Percentiles rank a stretch among this genome's conserved stretches.
Conservation (phyloP, 495 filamentous ascomycete species). For the Peziza echinospora region DNA sequence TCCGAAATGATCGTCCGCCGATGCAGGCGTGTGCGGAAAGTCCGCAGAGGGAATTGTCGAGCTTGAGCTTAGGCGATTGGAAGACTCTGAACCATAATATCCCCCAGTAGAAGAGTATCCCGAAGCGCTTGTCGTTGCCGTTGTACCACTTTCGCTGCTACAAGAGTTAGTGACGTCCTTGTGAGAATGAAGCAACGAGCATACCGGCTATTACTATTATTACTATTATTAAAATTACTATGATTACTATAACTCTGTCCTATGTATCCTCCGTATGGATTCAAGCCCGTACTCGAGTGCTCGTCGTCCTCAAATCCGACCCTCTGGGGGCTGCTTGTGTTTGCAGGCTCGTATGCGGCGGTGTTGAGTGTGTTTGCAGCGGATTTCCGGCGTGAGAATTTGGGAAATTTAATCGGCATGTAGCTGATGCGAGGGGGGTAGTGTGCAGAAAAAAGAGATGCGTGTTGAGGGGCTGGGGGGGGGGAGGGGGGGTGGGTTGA, state of each 20-base stretch:
- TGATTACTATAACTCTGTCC: constrained; percentile 12
- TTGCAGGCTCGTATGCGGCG: constrained; percentile 22
- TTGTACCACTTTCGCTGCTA: too few relatives aligned
- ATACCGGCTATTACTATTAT: constrained; percentile 17
- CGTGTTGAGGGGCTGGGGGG: background rate
- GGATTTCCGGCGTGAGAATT: constrained; percentile 47
- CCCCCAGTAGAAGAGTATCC: constrained; percentile 16
- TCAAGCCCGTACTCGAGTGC: constrained; percentile 1
- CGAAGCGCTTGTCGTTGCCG: constrained; percentile 15
- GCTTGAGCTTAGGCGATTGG: constrained; percentile 19
- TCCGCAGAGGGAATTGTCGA: constrained; percentile 19
- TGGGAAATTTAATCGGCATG: constrained; percentile 53
- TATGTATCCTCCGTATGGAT: constrained; percentile 4
- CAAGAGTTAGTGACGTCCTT: too few relatives aligned
- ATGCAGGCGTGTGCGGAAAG: constrained; percentile 18
- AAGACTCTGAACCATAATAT: constrained; percentile 19
- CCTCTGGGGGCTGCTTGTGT: constrained; percentile 11
- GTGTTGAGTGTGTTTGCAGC: constrained; percentile 40
- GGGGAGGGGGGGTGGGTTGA: background rate
- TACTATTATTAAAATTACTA: constrained; percentile 10
- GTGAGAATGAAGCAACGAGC: too few relatives aligned
- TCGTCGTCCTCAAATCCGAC: constrained; percentile 10
- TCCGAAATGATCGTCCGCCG: constrained; percentile 7
- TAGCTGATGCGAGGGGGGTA: constrained; percentile 5
- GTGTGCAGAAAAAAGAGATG: background rate